Conservation (phyloP, 2,329 filamentous ascomycete species). For the Gyromitra esculenta region DNA sequence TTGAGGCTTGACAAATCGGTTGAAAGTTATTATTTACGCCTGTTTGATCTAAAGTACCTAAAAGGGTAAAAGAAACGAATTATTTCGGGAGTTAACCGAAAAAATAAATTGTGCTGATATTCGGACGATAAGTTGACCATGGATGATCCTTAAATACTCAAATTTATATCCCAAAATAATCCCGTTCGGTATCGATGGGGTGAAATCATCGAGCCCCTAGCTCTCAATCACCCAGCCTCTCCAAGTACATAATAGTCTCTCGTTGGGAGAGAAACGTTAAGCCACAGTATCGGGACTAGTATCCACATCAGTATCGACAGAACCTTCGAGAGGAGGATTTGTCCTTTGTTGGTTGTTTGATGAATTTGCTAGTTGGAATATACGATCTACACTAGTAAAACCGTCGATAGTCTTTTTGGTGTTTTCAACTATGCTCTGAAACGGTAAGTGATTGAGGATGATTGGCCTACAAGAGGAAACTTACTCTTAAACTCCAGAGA, state of each 20-base stretch:
- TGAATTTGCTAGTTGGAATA: not conserved
- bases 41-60: no score
- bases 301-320: not conserved
- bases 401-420: not conserved
- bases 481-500: slow-evolving; percentile 14
- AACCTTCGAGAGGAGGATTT: not conserved
- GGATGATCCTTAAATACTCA: not conserved
- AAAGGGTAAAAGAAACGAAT: no score
- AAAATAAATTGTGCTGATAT: not conserved
- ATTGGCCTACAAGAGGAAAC: not conserved
- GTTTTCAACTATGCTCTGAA: not conserved
- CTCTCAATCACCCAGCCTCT: not conserved
- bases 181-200: not conserved
- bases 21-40: no score
- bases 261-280: not conserved
- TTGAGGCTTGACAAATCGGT: no score
- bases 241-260: not conserved
- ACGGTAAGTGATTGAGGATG: not conserved
- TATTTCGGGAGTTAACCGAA: not conserved
- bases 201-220: not conserved
- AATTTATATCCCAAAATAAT: not conserved
- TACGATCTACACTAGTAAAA: not conserved
- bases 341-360: not conserved
- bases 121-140: not conserved
- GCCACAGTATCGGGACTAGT: not conserved